Evolutionary conservation across 169 alveolate genomes (phyloP).

Genomic region (Cardiosporidium cionae): DNA sequence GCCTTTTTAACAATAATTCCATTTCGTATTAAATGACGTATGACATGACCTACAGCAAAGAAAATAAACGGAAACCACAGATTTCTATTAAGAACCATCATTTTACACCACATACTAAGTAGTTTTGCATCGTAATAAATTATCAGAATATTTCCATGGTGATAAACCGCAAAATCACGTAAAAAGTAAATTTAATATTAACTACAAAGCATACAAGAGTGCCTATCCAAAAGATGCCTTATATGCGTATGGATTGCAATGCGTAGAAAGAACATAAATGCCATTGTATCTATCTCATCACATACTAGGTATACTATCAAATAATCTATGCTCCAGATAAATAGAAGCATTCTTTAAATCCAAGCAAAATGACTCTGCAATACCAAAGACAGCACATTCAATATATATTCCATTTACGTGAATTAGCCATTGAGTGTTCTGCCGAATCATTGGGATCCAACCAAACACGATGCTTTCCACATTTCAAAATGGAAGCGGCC

Average conservation of each 20-base stretch:
- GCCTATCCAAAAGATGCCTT: no score
- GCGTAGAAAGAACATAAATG: not conserved
- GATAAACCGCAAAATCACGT: no score
- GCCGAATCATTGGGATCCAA: conserved; percentile 96
- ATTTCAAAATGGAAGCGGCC: conserved; percentile 92
- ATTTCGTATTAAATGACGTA: conserved; percentile 89
- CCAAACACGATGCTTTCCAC: conserved; percentile 96
- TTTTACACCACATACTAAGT: not conserved
- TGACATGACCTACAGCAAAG: conserved; percentile 15
- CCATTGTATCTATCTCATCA: not conserved
- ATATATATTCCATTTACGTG: conserved; percentile 66
- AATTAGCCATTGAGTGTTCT: conserved; percentile 95
- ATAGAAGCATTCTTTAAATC: not conserved
- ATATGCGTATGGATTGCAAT: no score
- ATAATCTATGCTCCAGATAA: not conserved
- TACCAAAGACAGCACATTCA: not conserved
- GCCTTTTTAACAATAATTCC: conserved; percentile 93
- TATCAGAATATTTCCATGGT: not conserved
- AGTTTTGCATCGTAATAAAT: not conserved
- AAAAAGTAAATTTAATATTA: no score
- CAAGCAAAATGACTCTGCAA: no score
- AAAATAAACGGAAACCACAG: not conserved
- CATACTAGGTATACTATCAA: not conserved
- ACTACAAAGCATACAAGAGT: no score
- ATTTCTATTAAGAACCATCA: not conserved